These are phyloP conservation scores for Candida sithepensis DNA, from an alignment of 805 yeast genomes.

Conservation along the genomic window DNA sequence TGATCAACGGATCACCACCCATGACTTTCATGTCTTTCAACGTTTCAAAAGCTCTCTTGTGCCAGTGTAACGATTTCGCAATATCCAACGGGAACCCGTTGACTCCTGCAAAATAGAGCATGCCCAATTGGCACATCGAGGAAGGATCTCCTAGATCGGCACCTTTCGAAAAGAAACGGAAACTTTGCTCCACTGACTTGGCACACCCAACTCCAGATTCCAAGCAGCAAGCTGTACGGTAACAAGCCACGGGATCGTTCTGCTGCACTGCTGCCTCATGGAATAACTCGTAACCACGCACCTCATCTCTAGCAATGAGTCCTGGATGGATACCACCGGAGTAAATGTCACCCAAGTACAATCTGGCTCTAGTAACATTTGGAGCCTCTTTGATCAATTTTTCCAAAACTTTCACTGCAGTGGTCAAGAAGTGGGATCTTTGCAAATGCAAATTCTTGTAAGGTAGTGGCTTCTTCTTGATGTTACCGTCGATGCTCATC, in stretches of 20 bases:
- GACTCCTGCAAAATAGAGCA: constrained; percentile 48
- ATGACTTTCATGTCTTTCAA: constrained; percentile 22
- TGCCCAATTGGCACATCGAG: constrained; percentile 73
- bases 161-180: constrained; percentile 53
- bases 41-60: constrained; percentile 25
- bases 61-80: constrained; percentile 26
- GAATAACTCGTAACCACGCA: constrained; percentile 59
- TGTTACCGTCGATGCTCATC: constrained; percentile 45
- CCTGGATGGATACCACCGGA: constrained; percentile 48
- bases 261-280: constrained; percentile 50
- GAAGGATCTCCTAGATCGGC: constrained; percentile 60
- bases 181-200: constrained; percentile 42
- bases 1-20: constrained; percentile 32
- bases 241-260: constrained; percentile 58
- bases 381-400: constrained; percentile 45
- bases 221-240: constrained; percentile 66
- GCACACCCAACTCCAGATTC: constrained; percentile 61
- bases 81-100: constrained; percentile 29
- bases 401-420: constrained; percentile 57
- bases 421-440: constrained; percentile 50
- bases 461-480: constrained; percentile 36
- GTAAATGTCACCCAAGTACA: constrained; percentile 58
- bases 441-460: constrained; percentile 46
- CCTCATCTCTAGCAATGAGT: constrained; percentile 47
- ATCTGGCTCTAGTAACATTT: constrained; percentile 54